phyloP scores from a whole-genome alignment of 345 rosid species.

The Camelina sativa region DNA sequence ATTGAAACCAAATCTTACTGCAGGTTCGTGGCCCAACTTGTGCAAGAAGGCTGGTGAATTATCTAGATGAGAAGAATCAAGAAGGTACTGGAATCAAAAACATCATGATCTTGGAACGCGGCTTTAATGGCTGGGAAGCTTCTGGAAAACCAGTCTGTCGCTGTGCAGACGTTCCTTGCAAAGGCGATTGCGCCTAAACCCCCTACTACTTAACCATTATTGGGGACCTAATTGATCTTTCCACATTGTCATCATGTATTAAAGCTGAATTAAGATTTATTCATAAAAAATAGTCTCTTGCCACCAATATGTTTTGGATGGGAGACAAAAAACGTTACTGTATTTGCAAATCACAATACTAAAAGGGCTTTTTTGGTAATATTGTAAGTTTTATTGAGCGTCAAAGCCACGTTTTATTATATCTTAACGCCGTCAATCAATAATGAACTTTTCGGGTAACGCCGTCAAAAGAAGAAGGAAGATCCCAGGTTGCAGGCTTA shows the following conservation, averaged over 20 bases:
- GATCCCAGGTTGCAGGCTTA: background rate
- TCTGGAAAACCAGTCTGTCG: conserved; percentile 85
- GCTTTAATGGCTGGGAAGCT: conserved; percentile 93
- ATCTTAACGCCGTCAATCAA: conserved; percentile 5
- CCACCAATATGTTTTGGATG: conserved; percentile 8
- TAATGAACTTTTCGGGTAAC: background rate
- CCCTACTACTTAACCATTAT: background rate
- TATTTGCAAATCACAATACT: background rate
- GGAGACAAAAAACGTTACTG: background rate
- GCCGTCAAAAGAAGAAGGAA: background rate
- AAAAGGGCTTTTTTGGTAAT: conserved; percentile 20
- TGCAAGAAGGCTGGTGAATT: conserved; percentile 73
- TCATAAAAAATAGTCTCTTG: conserved; percentile 13
- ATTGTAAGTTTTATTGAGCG: background rate
- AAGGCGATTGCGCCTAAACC: conserved; percentile 47
- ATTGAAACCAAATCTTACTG: conserved; percentile 20
- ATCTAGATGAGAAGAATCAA: conserved; percentile 69
- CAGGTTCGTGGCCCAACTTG: conserved; percentile 96
- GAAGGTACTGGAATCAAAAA: conserved; percentile 75
- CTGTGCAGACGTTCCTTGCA: conserved; percentile 71
- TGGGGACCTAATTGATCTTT: conserved; percentile 7
- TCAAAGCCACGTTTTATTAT: conserved; percentile 24
- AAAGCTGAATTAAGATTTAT: conserved; percentile 18
- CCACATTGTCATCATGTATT: conserved; percentile 24
- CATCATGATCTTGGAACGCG: conserved; percentile 72